Evolutionary conservation across 345 rosid genomes (phyloP), one percentile per base, ranked within the genome.

Genomic region (Camelina laxa): DNA sequence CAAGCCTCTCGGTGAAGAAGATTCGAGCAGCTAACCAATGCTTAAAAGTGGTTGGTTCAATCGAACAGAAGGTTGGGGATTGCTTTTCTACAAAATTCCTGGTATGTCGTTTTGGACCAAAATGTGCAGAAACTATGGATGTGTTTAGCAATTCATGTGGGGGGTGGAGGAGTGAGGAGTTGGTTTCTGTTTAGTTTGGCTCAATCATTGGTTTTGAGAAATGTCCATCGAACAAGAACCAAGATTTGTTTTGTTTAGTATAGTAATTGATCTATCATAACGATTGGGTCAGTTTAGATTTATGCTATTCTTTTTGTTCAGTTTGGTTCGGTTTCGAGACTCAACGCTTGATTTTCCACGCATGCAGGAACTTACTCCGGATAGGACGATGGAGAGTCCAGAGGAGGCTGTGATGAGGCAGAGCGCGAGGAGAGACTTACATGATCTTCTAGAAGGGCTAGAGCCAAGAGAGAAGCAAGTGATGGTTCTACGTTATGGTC

Each of bases 11-110:
- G 19, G 42, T 88, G 72, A 82, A 86, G 71, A 86, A 84, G 85
- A 86, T 92, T 73, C 80, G 80, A 79, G 84, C 87, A n/a, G 96
- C 96, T 67, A 76, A 85, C 68, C 79, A 78, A 83, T 92, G 89
- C 82, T 82, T 82, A 21, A 82, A 84, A 78, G 87, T 90, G 58
- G 98, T 92, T 13, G 95, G 94, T 73, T 90, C 96, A 10, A 64
- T 90, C 39, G 91, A 92, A 78, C 80, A 79, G 83, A 92, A 84
- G 80, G 70, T 84, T 0, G 93, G 91, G 51, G 86, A 87, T 60
- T 49, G 69, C 53, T 54, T 70, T 39, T 75, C 75, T 9, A 81
- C 86, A 59, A 90, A 90, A 60, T 81, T 84, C 79, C 47, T 83
- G 91, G 97, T 92, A 81, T 56, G 84, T 10, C 35, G 60, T 6